Base-by-base conservation (phyloP, 1,139 yeast genomes). In the Yamadazyma trypodendri region DNA sequence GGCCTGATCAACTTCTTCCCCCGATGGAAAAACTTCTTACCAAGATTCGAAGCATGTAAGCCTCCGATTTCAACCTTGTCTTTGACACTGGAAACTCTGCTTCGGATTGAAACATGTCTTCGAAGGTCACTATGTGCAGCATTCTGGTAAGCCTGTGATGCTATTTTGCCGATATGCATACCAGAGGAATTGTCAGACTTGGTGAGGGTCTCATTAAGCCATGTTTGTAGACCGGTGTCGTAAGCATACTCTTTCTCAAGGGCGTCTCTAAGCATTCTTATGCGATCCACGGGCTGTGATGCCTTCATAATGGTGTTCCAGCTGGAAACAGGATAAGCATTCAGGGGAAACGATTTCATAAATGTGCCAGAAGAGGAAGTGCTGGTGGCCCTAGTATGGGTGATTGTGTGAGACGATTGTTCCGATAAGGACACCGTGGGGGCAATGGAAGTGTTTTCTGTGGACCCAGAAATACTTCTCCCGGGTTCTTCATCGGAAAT, bases 151-250 rank as follows among this genome's bases (percentile, higher is more conserved):
- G 75, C 76, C 35, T 66, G 67, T 6, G 73, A 57, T 0, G 76
- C 76, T 31, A 71, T 61, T 35, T 61, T 60, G 3, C 77, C 76
- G 41, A 71, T 68, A 43, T 68, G 75, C 34, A 71, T 68, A 36
- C 52, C 61, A 6, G 69, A 52, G 6, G 64, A 50, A 23, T 51
- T 55, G 32, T 67, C 65, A 0, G 68, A 56, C 42, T 54, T 61
- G 43, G 61, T 66, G 38, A 71, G 56, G 0, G 72, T 65, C 31
- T 60, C 72, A 39, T 51, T 42, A 7, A 76, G 55, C 81, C 81
- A 76, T n/a, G 59, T 55, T 30, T 61, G 65, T 18, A 76, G 55
- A 1, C 80, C 80, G 0, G 77, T 62, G 24, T 72, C 74, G 38
- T 65, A 61, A 12, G 59, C 58, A 2, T 52, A 40, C 48, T 75